Evolutionary conservation across 345 rosid genomes (phyloP).

Genomic region (Moricandia moricandioides): DNA sequence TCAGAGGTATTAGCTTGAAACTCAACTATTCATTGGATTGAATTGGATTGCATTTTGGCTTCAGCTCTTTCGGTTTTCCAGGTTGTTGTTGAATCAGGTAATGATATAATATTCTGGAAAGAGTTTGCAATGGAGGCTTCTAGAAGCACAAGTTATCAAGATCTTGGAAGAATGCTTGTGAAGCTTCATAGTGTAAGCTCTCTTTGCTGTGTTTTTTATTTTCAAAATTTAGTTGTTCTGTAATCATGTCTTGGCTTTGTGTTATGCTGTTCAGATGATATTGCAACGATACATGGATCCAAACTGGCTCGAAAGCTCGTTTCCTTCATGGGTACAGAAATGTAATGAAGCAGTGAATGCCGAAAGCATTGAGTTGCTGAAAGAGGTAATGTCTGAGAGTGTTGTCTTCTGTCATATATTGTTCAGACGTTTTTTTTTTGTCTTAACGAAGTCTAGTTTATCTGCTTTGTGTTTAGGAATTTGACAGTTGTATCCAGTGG

Average conservation of each 20-base stretch:
- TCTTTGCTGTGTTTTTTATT: neutral
- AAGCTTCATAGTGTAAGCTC: conserved; percentile 74
- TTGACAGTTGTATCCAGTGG: conserved; percentile 73
- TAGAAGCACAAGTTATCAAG: conserved; percentile 67
- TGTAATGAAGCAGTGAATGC: conserved; percentile 73
- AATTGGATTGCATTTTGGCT: conserved; percentile 9
- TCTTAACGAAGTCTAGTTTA: neutral
- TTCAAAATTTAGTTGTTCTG: neutral
- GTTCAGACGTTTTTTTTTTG: neutral
- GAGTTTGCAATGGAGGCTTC: conserved; percentile 92
- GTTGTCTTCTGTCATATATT: neutral
- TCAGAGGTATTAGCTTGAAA: conserved; percentile 47
- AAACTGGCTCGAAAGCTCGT: conserved; percentile 61
- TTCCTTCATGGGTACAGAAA: conserved; percentile 60
- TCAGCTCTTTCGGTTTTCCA: conserved; percentile 35
- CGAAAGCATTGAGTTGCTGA: conserved; percentile 77
- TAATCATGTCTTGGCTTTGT: conserved; percentile 6
- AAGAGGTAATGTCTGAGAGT: conserved; percentile 56
- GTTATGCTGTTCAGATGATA: conserved; percentile 64
- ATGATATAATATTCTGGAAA: conserved; percentile 79
- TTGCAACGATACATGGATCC: conserved; percentile 57
- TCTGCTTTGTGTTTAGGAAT: conserved; percentile 54
- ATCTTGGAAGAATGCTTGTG: conserved; percentile 86
- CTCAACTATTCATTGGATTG: neutral
- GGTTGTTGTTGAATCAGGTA: conserved; percentile 77